Base-by-base conservation (phyloP, 1,284 basidiomycete genomes). In the Anthracocystis panici-leucophaei region DNA sequence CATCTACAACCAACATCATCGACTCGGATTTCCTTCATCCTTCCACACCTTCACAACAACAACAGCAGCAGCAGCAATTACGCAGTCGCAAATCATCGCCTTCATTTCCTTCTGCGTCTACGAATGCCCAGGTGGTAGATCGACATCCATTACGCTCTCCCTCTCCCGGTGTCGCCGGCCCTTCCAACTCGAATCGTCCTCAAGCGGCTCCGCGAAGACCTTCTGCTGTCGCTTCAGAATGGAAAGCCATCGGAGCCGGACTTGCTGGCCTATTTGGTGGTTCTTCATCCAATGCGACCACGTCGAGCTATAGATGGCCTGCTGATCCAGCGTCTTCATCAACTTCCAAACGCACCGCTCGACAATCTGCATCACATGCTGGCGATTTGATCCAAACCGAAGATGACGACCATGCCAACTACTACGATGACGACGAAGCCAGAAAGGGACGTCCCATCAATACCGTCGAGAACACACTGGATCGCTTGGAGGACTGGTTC, bases 401-500 rank as follows among this genome's bases (percentile, higher is more conserved):
- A 18, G 38, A 41, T 23, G 27, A 23, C 5, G 27, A 52, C 23
- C 11, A 33, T 41, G 51, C 12, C 14, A 12, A 38, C 31, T 33
- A 57, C 12, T 52, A 59, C 18, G 27, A 59, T 23, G 51, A 69
- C 25, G 56, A 63, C 23, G 57, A 73, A 16, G 52, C 53, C 4
- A 27, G 48, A 3, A 74, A 74, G 25, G 52, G 67, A 27, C 71
- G 65, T 10, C 52, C 59, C 0, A 12, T 31, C 38, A 51, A 57
- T 12, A 23, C 73, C 1, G 65, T 80, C n/a, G 78, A 82, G 44
- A 57, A 44, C 20, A 65, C 81, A 2, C 60, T 82, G 2, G 78
- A 80, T 31, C 65, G 70, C 5, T 56, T 82, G 10, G 80, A 82
- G 38, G 63, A 70, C 48, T 82, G 80, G 80, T 80, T 82, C 25